Base-by-base conservation (phyloP, 805 yeast species). In the Wickerhamiella allomyrinae region DNA sequence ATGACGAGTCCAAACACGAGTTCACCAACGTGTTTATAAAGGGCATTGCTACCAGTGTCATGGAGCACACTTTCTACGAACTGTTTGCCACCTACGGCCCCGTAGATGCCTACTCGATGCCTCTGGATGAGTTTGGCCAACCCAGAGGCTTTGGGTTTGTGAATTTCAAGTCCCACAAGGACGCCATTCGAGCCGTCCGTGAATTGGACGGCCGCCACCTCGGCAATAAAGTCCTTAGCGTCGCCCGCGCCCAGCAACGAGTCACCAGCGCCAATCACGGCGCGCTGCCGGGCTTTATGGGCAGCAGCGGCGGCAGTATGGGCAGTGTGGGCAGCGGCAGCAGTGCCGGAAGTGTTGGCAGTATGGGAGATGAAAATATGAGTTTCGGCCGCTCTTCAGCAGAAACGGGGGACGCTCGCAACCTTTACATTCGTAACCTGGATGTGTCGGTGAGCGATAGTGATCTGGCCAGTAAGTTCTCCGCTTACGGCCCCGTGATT, bases 361-460 rank as follows among this genome's bases (percentile, higher is more conserved):
- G 11, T 14, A 6, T 7, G 31, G 17, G 14, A 7, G 31, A 27
- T 17, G 31, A 27, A 14, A 14, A 17, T 7, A 14, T 14, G 17
- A n/a, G n/a, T n/a, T n/a, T n/a, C n/a, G n/a, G n/a, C n/a, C n/a
- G n/a, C n/a, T n/a, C n/a, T n/a, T n/a, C n/a, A n/a, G n/a, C n/a
- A n/a, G 13, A n/a, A n/a, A 17, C 15, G n/a, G 34, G 21, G 21
- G 21, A 77, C 55, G 85, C 79, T 50, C 74, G 85, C 5, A 82
- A 82, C 57, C 65, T 82, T 36, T 82, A 81, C 55, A 76, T 82
- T 27, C 79, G 76, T 46, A 74, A 76, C 53, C 59, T 82, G 31
- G 79, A 82, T 5, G 49, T 66, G 10, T 48, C 64, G 3, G 72
- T 77, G 56, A 66, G 63, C 40, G 85, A 81, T 56, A 64, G 69